Conservation (phyloP, 2,329 filamentous ascomycete species). For the Epichloe coenophiala region DNA sequence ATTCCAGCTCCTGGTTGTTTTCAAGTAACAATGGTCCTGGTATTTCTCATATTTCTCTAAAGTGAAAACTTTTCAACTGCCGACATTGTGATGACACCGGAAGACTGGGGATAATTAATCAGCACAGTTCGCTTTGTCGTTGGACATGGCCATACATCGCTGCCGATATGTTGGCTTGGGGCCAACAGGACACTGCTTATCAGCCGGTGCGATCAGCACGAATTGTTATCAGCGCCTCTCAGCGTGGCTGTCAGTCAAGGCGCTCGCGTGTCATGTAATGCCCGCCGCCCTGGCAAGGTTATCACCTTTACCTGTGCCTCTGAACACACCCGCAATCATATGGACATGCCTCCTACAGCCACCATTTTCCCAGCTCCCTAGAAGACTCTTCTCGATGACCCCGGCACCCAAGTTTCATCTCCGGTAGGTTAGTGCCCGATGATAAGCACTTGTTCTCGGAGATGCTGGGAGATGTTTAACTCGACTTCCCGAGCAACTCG, state of each 20-base stretch:
- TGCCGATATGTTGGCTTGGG: not conserved
- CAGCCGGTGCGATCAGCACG: not conserved
- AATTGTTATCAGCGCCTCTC: not conserved
- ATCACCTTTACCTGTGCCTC: not conserved
- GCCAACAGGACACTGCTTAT: not conserved
- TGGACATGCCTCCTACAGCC: not conserved
- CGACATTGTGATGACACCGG: too few relatives aligned
- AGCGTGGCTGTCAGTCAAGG: not conserved
- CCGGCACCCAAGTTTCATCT: not conserved
- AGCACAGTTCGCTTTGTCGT: not conserved
- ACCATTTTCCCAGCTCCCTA: not conserved
- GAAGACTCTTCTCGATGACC: not conserved
- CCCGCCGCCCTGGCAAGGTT: not conserved
- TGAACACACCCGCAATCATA: not conserved
- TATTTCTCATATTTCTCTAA: too few relatives aligned
- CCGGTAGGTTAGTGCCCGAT: not conserved
- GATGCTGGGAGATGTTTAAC: conserved; percentile 2
- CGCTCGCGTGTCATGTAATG: not conserved
- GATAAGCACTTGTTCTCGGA: conserved; percentile 3
- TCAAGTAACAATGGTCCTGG: too few relatives aligned
- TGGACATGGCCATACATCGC: not conserved
- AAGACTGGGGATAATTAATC: too few relatives aligned
- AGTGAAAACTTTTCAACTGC: too few relatives aligned
- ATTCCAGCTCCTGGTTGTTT: too few relatives aligned
- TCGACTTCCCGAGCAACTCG: not conserved